Conservation (phyloP, 75 land plant species). For the Selaginella moellendorffii region DNA sequence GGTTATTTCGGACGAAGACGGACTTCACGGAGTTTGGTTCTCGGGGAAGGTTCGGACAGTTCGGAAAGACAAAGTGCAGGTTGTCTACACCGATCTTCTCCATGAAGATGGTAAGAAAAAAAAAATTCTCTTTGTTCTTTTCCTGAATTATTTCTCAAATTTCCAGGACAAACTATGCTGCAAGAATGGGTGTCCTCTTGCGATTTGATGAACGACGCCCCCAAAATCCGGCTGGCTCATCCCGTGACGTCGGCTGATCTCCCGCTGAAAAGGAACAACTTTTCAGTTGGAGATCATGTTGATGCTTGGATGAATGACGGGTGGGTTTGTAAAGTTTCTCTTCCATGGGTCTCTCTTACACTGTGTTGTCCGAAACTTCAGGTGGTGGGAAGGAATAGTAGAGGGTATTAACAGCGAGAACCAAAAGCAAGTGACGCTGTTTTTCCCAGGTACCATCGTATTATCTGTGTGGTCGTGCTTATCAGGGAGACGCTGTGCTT, state of each 20-base stretch:
- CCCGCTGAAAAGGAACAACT: slow-evolving; percentile 35
- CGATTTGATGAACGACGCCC: slow-evolving; percentile 18
- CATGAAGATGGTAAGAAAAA: slow-evolving; percentile 48
- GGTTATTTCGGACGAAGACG: slow-evolving; percentile 53
- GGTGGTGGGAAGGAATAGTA: background rate
- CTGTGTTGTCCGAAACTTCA: too few species aligned
- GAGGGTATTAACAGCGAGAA: background rate
- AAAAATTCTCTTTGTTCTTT: too few species aligned
- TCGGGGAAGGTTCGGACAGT: slow-evolving; percentile 50
- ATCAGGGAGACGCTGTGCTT: too few species aligned
- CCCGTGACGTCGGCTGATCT: slow-evolving; percentile 26
- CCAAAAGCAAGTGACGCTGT: background rate
- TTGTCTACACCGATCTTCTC: slow-evolving; percentile 42
- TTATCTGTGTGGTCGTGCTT: too few species aligned
- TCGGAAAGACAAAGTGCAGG: slow-evolving; percentile 40
- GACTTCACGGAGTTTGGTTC: slow-evolving; percentile 60
- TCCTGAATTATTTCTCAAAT: background rate
- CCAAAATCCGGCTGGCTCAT: slow-evolving; percentile 53
- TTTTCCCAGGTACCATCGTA: background rate
- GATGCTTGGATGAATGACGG: slow-evolving; percentile 74
- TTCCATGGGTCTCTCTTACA: too few species aligned
- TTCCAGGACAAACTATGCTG: slow-evolving; percentile 35
- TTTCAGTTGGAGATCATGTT: slow-evolving; percentile 81
- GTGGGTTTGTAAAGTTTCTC: too few species aligned
- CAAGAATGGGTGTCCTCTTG: slow-evolving; percentile 63